Conservation (phyloP, 2,329 filamentous ascomycete species). For the Fusarium sp. region DNA sequence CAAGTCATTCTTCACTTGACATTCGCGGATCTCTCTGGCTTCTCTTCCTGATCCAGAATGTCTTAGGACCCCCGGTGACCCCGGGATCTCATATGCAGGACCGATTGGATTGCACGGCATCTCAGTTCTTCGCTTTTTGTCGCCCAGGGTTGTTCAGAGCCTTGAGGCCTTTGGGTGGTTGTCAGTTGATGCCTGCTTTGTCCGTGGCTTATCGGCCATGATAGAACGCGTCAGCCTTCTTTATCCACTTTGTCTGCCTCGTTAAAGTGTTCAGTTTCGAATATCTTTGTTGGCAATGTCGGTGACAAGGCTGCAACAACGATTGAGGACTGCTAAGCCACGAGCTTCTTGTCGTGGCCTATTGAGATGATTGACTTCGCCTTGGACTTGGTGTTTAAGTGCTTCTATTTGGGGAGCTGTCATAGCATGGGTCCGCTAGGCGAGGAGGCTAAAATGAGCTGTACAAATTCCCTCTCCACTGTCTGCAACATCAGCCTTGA, state of each 20-base stretch:
- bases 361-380: conserved; percentile 23
- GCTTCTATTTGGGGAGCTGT: conserved; percentile 44
- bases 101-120: conserved; percentile 44
- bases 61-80: conserved; percentile 34
- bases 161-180: background rate
- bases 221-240: conserved; percentile 43
- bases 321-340: conserved; percentile 32
- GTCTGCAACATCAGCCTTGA: conserved; percentile 29
- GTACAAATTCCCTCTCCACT: conserved; percentile 22
- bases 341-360: conserved; percentile 32
- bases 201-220: conserved; percentile 31
- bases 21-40: conserved; percentile 11
- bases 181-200: background rate
- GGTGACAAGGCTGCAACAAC: conserved; percentile 34
- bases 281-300: conserved; percentile 25
- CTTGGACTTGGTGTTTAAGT: conserved; percentile 20
- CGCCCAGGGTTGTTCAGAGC: background rate
- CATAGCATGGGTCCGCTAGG: conserved; percentile 23
- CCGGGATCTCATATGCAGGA: conserved; percentile 44
- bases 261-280: conserved; percentile 18
- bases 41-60: conserved; percentile 37
- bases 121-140: conserved; percentile 29
- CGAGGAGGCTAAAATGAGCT: conserved; percentile 16
- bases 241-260: conserved; percentile 23
- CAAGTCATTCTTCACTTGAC: conserved; percentile 25